A percentile compares a stretch with the other conserved stretches of the same genome.
Conservation (phyloP, 1,139 yeast genomes). For the Suhomyces anneliseae region DNA sequence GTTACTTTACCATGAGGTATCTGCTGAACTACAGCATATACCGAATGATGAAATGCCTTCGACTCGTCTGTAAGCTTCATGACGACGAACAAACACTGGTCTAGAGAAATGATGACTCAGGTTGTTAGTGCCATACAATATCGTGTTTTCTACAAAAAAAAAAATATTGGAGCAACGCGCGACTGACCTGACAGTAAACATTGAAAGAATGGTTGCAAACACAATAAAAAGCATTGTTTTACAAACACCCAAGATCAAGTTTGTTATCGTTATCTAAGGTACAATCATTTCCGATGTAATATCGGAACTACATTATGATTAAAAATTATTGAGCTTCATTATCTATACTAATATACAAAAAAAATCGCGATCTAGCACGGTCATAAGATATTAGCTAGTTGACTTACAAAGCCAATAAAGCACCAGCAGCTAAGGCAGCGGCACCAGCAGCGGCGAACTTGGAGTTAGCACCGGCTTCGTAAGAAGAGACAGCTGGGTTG, state of each 20-base stretch:
- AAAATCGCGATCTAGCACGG: constrained; percentile 5
- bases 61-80: constrained; percentile 47
- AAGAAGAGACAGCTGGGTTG: constrained; percentile 22
- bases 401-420: constrained; percentile 33
- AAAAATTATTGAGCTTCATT: constrained; percentile 2
- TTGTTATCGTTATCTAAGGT: too few relatives aligned
- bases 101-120: too few relatives aligned
- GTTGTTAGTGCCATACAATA: background rate
- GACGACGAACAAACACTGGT: background rate
- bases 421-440: constrained; percentile 35
- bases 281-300: background rate
- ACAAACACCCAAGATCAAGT: too few relatives aligned
- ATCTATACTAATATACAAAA: constrained; percentile 12
- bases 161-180: too few relatives aligned
- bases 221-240: too few relatives aligned
- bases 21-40: constrained; percentile 51
- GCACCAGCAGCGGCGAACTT: constrained; percentile 27
- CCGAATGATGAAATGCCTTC: constrained; percentile 59
- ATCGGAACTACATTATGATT: background rate
- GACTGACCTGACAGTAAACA: too few relatives aligned
- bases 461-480: constrained; percentile 25
- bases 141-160: too few relatives aligned
- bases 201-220: too few relatives aligned
- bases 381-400: constrained; percentile 9
- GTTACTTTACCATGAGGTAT: constrained; percentile 71